Base-by-base conservation (phyloP, 257 asterid genomes). In the Paulownia fortunei region DNA sequence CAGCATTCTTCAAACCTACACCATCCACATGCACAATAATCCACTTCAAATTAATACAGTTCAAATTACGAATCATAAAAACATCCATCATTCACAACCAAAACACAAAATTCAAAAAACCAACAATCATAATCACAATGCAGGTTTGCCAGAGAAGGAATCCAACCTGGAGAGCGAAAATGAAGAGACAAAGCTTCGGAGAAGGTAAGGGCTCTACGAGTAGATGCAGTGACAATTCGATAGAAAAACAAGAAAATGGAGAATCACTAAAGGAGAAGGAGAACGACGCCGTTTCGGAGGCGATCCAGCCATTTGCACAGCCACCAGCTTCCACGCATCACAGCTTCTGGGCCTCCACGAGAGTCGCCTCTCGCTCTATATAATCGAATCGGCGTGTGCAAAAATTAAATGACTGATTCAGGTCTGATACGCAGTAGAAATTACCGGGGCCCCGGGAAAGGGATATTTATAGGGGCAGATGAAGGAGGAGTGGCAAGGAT, bases 311-410 rank as follows among this genome's bases (percentile, higher is more conserved):
- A 87, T 86, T 79, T 71, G 82, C 80, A 80, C 79, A 69, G 87
- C 84, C 86, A 86, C 63, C 79, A 65, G 79, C 70, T 82, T 86
- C 85, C 96, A 88, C 92, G 93, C 91, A 86, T 90, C 92, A 55
- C 84, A 80, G 61, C 86, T 73, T 37, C 67, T 41, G 72, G 74
- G 81, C 82, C 72, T 86, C 88, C 94, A 88, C 92, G 92, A 80
- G 80, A 72, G 74, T 47, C 74, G 72, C 6, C 84, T 21, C 65
- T 6, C 60, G 18, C 68, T 37, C 51, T 49, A 10, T 37, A 1
- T 3, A 66, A 65, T 41, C 77, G 66, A 59, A 61, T 36, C 78
- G 65, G 73, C 72, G 69, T 51, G 72, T 21, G 42, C 6, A 34
- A 6, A 19, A 7, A 2, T 56, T 34, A 61, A 72, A 76, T 61